A percentile compares a stretch with the other conserved stretches of the same genome.
These are phyloP conservation scores for Solidago caesia DNA, from an alignment of 129 eudicot genomes.

Conservation along the genomic window DNA sequence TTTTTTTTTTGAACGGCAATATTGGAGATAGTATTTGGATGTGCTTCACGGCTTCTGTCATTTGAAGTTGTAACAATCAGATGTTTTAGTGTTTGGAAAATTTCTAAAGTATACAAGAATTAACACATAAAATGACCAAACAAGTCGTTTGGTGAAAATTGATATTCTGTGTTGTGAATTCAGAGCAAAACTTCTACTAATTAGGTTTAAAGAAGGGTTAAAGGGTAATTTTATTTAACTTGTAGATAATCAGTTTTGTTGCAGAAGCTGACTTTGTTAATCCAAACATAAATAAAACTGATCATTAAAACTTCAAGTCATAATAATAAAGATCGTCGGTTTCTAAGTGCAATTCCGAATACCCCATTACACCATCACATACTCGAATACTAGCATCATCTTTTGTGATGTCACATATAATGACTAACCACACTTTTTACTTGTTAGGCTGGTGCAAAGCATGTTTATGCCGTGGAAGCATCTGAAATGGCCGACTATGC, in stretches of 20 bases:
- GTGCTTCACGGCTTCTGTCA: neutral
- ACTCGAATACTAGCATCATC: neutral
- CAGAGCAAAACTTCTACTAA: neutral
- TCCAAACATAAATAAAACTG: neutral
- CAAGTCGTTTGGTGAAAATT: neutral
- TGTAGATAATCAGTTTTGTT: neutral
- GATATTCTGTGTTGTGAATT: neutral
- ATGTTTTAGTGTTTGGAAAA: neutral
- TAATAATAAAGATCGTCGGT: too few relatives aligned
- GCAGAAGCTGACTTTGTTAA: neutral
- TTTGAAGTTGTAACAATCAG: neutral
- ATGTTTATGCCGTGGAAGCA: conserved; percentile 99
- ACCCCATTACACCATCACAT: neutral
- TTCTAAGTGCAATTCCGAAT: too few relatives aligned
- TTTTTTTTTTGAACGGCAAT: too few relatives aligned
- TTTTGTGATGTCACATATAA: conserved; percentile 2
- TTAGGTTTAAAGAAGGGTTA: neutral
- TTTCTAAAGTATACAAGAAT: neutral
- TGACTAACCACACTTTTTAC: conserved; percentile 8
- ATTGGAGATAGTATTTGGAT: neutral
- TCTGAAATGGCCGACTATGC: conserved; percentile 99
- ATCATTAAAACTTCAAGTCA: too few relatives aligned
- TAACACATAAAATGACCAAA: neutral
- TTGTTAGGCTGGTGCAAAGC: conserved; percentile 92
- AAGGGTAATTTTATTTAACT: neutral